Evolutionary conservation across 2,329 filamentous ascomycete genomes (phyloP).

Genomic region (Acephala macrosclerotiorum): DNA sequence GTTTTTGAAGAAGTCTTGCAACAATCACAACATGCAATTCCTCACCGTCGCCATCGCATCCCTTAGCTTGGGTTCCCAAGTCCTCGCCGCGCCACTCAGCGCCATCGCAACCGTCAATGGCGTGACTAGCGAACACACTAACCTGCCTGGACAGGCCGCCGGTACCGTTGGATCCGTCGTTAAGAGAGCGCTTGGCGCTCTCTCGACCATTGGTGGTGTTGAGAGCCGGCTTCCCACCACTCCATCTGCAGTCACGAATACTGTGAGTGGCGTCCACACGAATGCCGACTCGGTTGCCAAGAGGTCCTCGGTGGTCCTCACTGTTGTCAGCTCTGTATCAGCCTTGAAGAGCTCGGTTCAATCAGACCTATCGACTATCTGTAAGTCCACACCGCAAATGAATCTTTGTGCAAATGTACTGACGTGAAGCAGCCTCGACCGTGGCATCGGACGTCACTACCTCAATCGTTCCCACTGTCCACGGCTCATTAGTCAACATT

Average conservation of each 20-base stretch:
- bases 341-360: constrained; percentile 10
- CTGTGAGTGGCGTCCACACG: neutral
- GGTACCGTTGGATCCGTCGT: neutral
- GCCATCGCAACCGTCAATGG: neutral
- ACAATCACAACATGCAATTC: constrained; percentile 25
- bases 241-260: neutral
- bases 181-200: neutral
- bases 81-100: constrained; percentile 19
- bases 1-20: neutral
- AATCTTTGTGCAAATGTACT: neutral
- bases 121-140: neutral
- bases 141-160: neutral
- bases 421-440: constrained; percentile 3
- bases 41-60: constrained; percentile 16
- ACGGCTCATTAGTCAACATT: constrained; percentile 14
- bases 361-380: constrained; percentile 22
- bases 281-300: neutral
- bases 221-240: neutral
- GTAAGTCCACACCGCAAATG: constrained; percentile 14
- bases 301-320: constrained; percentile 7
- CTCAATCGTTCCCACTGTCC: constrained; percentile 17
- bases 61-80: constrained; percentile 22
- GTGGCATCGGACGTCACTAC: constrained; percentile 10
- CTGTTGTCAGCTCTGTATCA: constrained; percentile 9
- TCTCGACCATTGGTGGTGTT: neutral